Percentiles rank a stretch among this genome's conserved stretches.
These are phyloP conservation scores for Sambucus nigra DNA, from an alignment of 129 eudicot genomes.

Conservation along the genomic window DNA sequence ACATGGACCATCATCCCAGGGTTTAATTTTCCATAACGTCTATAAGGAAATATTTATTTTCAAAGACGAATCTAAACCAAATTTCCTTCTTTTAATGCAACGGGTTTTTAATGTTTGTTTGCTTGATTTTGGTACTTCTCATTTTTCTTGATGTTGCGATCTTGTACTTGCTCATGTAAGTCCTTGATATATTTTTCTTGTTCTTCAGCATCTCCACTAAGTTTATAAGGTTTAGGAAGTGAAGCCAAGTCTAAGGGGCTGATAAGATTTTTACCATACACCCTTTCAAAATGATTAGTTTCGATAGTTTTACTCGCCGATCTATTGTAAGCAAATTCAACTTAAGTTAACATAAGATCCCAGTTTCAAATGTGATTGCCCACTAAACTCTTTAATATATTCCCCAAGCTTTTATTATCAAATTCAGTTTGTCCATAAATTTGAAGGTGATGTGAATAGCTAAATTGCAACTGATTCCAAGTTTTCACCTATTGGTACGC, in stretches of 20 bases:
- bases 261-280: constrained; percentile 9
- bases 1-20: constrained; percentile 5
- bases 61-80: no score
- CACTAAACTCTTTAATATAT: constrained; percentile 3
- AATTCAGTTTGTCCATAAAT: not conserved
- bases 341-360: constrained; percentile 4
- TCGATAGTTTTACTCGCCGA: not conserved
- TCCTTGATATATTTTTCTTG: constrained; percentile 9
- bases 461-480: not conserved
- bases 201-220: not conserved
- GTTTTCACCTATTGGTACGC: not conserved
- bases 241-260: constrained; percentile 10
- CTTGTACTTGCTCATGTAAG: constrained; percentile 9
- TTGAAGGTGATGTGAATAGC: constrained; percentile 9
- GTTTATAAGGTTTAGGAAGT: not conserved
- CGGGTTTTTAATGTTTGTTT: not conserved
- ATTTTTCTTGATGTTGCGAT: not conserved
- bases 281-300: constrained; percentile 6
- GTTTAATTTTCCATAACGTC: not conserved
- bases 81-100: constrained; percentile 3
- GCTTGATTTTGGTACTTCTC: not conserved
- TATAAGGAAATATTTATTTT: not conserved
- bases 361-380: not conserved
- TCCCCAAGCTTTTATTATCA: not conserved
- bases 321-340: constrained; percentile 2